phyloP scores from a whole-genome alignment of 495 filamentous ascomycete genomes.

The Tuber magnatum region DNA sequence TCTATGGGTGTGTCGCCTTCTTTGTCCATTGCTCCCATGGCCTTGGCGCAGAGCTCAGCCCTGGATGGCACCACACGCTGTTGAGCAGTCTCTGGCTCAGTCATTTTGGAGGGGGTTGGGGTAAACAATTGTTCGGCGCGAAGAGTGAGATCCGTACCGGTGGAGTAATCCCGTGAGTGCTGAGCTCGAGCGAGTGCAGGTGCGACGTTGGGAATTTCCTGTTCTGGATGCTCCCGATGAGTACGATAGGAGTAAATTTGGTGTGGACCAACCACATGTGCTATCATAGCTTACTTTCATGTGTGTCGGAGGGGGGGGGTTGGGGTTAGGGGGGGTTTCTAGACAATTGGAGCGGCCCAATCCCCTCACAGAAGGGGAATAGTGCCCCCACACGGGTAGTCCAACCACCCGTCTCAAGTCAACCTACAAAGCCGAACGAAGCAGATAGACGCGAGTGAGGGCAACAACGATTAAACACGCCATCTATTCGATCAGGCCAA shows the following conservation, averaged over 20 bases:
- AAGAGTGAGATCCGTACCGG: slow-evolving; percentile 50
- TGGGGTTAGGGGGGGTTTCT: no score
- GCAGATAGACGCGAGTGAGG: background rate
- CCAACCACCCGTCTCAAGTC: background rate
- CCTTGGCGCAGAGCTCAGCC: slow-evolving; percentile 79
- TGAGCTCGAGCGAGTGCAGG: background rate
- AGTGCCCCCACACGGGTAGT: background rate
- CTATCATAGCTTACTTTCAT: no score
- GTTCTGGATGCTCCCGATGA: slow-evolving; percentile 5
- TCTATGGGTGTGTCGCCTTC: slow-evolving; percentile 57
- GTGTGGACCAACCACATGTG: no score
- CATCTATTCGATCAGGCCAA: background rate
- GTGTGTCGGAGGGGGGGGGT: no score
- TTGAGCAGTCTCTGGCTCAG: slow-evolving; percentile 57
- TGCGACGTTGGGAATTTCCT: slow-evolving; percentile 18
- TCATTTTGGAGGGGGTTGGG: slow-evolving; percentile 52
- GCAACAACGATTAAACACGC: background rate
- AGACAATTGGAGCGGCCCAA: no score
- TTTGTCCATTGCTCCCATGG: slow-evolving; percentile 79
- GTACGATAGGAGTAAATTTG: background rate
- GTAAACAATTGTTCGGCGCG: slow-evolving; percentile 51
- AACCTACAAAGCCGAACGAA: background rate
- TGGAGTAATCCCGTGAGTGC: background rate
- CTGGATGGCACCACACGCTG: slow-evolving; percentile 56
- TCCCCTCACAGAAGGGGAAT: no score